Percentiles rank a stretch among this genome's conserved stretches.
phyloP scores from a whole-genome alignment of 164 flowering plant genomes.

The Kalanchoe fedtschenkoi region DNA sequence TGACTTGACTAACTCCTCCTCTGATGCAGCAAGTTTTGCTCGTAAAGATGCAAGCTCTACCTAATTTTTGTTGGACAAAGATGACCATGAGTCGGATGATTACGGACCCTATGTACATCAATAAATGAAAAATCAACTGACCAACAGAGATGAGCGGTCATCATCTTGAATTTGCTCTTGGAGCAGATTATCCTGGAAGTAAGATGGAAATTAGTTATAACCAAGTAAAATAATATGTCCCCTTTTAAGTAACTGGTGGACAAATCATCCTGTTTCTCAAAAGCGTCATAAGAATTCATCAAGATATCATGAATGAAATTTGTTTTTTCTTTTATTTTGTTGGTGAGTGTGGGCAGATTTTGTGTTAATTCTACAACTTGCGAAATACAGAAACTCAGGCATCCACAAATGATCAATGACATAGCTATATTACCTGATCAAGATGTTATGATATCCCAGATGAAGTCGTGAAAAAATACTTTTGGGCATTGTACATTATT shows the following conservation, averaged over 20 bases:
- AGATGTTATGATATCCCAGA: background rate
- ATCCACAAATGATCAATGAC: too few species aligned
- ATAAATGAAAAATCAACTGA: conserved; percentile 14
- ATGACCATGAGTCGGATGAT: background rate
- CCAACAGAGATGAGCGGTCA: conserved; percentile 35
- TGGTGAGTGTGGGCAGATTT: background rate
- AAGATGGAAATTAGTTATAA: background rate
- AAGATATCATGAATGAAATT: background rate
- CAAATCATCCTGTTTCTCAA: background rate
- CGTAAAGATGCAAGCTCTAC: conserved; percentile 54
- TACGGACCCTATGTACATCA: background rate
- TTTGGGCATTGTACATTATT: background rate
- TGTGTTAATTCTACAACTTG: too few species aligned
- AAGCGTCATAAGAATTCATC: background rate
- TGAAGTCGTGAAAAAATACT: background rate
- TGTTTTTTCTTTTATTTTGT: background rate
- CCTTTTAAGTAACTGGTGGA: background rate
- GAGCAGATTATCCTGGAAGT: conserved; percentile 36
- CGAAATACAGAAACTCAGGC: too few species aligned
- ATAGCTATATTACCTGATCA: background rate
- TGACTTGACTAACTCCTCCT: conserved; percentile 62
- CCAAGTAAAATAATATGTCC: background rate
- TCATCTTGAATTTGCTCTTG: conserved; percentile 36
- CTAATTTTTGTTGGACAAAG: conserved; percentile 17
- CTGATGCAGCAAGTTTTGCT: conserved; percentile 52